Evolutionary conservation across 75 land plant species (phyloP).

Genomic region (Chamaecyparis obtusa): DNA sequence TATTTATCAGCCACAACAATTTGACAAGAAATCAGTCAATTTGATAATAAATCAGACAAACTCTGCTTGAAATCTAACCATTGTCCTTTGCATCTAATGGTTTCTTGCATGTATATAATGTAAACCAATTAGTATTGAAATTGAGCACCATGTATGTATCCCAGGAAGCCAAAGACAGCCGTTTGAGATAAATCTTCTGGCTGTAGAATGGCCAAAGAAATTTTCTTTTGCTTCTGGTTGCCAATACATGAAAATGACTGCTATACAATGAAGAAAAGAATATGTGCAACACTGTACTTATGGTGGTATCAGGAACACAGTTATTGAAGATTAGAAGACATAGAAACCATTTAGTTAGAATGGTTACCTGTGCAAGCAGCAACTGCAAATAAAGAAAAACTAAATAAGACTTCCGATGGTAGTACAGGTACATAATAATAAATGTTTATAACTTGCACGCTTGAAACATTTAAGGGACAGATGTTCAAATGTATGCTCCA

Average conservation of each 20-base stretch:
- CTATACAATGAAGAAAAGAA: not conserved
- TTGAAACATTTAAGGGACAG: not conserved
- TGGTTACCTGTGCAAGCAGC: not conserved
- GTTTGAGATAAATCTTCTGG: not conserved
- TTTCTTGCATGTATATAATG: not conserved
- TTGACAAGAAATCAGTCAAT: not conserved
- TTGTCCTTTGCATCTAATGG: not conserved
- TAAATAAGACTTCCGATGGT: not conserved
- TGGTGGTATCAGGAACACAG: not conserved
- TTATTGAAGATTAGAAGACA: not conserved
- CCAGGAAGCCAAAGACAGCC: not conserved
- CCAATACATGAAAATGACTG: not conserved
- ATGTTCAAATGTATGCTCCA: not conserved
- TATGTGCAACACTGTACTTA: not conserved
- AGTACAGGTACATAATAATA: not conserved
- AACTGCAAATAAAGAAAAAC: not conserved
- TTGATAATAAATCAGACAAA: not conserved
- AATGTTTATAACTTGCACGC: not conserved
- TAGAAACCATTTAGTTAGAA: not conserved
- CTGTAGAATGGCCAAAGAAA: not conserved
- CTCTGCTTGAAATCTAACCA: not conserved
- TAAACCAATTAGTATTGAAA: not conserved
- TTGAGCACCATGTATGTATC: not conserved
- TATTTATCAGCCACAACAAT: not conserved
- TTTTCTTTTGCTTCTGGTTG: not conserved